phyloP scores from a whole-genome alignment of 1,284 basidiomycete species.

The Cutaneotrichosporon curvatum region DNA sequence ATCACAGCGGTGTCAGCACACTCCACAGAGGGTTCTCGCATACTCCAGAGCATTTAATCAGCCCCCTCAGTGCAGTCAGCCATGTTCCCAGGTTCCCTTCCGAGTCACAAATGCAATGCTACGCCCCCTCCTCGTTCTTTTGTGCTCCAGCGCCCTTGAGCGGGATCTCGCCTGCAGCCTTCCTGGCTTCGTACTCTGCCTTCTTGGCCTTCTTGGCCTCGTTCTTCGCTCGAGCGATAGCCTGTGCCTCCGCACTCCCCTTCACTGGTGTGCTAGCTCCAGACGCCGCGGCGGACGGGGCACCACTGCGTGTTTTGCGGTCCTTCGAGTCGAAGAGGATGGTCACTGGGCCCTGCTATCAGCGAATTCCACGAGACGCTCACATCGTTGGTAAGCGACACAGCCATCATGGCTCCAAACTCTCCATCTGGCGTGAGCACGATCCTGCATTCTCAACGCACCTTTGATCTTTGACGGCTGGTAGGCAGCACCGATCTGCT shows the following conservation, averaged over 20 bases:
- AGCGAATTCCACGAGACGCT: conserved; percentile 17
- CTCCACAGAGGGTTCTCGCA: too few species aligned
- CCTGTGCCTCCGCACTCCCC: conserved; percentile 2
- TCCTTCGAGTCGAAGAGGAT: conserved; percentile 59
- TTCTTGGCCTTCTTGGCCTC: conserved; percentile 14
- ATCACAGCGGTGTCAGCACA: too few species aligned
- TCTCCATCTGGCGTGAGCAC: conserved; percentile 49
- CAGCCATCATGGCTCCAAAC: conserved; percentile 91
- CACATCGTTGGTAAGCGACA: conserved; percentile 76
- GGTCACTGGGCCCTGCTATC: conserved; percentile 66
- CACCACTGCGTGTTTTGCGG: conserved; percentile 3
- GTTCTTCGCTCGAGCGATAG: conserved; percentile 12
- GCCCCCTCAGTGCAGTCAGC: too few species aligned
- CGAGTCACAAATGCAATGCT: too few species aligned
- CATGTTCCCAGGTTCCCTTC: too few species aligned
- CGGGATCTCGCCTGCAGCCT: conserved; percentile 9
- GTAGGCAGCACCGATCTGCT: conserved; percentile 60
- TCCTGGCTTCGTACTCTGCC: conserved; percentile 9
- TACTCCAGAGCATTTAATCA: too few species aligned
- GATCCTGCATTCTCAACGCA: conserved; percentile 29
- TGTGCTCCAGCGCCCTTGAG: not conserved
- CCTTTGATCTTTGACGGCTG: conserved; percentile 69
- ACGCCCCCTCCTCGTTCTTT: too few species aligned
- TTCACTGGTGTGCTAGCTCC: conserved; percentile 13
- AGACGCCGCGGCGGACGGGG: not conserved